A percentile compares a stretch with the other conserved stretches of the same genome.
Evolutionary conservation across 148 eudicot genomes (phyloP).

Genomic region (Vaccinium vitisidaea): DNA sequence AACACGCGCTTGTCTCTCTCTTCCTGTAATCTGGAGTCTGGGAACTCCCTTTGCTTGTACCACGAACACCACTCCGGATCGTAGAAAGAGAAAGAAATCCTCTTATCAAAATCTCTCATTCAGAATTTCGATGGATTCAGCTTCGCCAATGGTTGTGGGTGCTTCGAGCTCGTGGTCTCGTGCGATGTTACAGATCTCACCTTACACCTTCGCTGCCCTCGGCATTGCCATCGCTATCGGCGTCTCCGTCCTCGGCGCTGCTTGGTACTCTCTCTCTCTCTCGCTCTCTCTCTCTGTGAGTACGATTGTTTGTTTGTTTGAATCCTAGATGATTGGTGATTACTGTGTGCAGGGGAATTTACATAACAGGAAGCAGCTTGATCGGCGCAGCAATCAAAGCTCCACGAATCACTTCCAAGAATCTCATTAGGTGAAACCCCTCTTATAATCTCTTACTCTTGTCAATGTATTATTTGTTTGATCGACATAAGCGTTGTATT

Average conservation of each 20-base stretch:
- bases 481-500: neutral
- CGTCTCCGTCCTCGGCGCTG: slow-evolving; percentile 95
- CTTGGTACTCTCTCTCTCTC: slow-evolving; percentile 47
- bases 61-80: neutral
- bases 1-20: too few species aligned
- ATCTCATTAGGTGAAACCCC: slow-evolving; percentile 73
- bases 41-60: neutral
- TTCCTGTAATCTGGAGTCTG: too few species aligned
- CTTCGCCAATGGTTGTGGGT: slow-evolving; percentile 30
- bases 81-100: neutral
- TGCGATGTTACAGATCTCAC: slow-evolving; percentile 82
- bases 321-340: neutral
- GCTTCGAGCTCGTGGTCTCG: slow-evolving; percentile 71
- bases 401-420: slow-evolving; percentile 95
- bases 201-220: slow-evolving; percentile 83
- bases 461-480: neutral
- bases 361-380: slow-evolving; percentile 96
- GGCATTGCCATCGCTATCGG: slow-evolving; percentile 96
- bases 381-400: slow-evolving; percentile 99
- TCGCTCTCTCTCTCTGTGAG: neutral
- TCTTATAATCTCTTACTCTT: neutral
- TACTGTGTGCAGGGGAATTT: slow-evolving; percentile 67
- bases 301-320: neutral
- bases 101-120: neutral
- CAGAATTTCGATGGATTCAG: neutral